Base-by-base conservation (phyloP, 129 eudicot species). In the Sambucus nigra region DNA sequence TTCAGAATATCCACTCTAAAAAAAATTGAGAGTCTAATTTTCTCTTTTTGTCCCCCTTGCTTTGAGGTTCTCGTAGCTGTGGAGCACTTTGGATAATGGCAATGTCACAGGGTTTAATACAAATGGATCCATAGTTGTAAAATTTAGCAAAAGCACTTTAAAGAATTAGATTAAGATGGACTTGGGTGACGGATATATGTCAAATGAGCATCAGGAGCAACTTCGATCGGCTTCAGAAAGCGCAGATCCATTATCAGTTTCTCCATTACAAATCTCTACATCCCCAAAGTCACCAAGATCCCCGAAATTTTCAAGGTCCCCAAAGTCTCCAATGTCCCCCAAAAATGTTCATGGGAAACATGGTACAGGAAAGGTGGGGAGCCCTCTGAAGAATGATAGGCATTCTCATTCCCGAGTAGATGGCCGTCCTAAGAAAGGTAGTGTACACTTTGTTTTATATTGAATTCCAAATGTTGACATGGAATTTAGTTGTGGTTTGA, bases 361-460 rank as follows among this genome's bases (percentile, higher is more conserved):
- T n/a, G 65, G 71, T 14, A 16, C 71, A 11, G 38, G 35, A 63
- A 65, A 39, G 22, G n/a, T n/a, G n/a, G 73, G 69, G 17, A 79
- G 82, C 52, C 81, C 86, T 1, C 65, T 70, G 21, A 74, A 79
- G 62, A 65, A 72, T 21, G 70, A 55, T 18, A 59, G 72, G 29
- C 80, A 66, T 65, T 77, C 86, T 0, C 76, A 69, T 72, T 60
- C 82, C 5, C 59, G 60, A 59, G 74, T 49, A 47, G 82, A 71
- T 47, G 86, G 83, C 4, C 73, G 68, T 51, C 94, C 94, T 21
- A 80, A 85, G 57, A 85, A 85, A 71, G 89, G 89, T 85, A 22
- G 17, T 13, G 15, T 14, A 21, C 40, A 2, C 54, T 17, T 3
- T 31, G 25, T 42, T 22, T 25, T 50, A 55, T 60, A 40, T 24